These are phyloP conservation scores for Lipomyces yamanashiensis DNA, from an alignment of 805 yeast species.

Conservation along the genomic window DNA sequence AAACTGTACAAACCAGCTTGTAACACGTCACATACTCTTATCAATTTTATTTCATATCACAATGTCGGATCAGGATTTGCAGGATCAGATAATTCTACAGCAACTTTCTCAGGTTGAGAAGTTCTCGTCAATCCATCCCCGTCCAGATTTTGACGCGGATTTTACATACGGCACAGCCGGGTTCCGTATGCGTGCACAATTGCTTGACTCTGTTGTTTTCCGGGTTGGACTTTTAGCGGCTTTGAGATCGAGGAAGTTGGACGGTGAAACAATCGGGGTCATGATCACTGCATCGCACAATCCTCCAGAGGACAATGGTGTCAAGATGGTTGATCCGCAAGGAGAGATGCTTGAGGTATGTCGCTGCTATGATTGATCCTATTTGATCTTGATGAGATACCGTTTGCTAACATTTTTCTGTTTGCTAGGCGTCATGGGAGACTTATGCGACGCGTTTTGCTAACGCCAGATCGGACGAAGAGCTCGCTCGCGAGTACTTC, in stretches of 20 bases:
- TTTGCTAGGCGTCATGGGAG: constrained; percentile 66
- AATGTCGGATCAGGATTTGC: constrained; percentile 21
- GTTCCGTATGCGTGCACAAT: constrained; percentile 73
- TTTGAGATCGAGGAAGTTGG: constrained; percentile 72
- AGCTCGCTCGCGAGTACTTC: constrained; percentile 50
- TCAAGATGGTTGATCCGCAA: constrained; percentile 87
- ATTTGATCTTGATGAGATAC: background rate
- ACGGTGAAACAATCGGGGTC: constrained; percentile 80
- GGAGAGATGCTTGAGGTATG: constrained; percentile 40
- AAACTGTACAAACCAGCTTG: background rate
- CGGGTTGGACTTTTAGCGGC: constrained; percentile 83
- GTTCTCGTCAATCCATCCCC: constrained; percentile 47
- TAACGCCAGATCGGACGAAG: constrained; percentile 59
- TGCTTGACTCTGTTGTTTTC: constrained; percentile 79
- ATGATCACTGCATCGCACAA: constrained; percentile 72
- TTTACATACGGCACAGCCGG: constrained; percentile 97
- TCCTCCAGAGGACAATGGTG: constrained; percentile 79
- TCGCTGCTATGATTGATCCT: background rate
- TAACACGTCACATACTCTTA: background rate
- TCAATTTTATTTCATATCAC: background rate
- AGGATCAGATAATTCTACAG: constrained; percentile 20
- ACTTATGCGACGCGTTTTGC: constrained; percentile 77
- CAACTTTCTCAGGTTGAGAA: constrained; percentile 22
- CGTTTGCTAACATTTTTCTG: background rate
- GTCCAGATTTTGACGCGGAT: constrained; percentile 46